Base-by-base conservation (phyloP, 768 basidiomycete genomes). In the Hypholoma fasciculare region DNA sequence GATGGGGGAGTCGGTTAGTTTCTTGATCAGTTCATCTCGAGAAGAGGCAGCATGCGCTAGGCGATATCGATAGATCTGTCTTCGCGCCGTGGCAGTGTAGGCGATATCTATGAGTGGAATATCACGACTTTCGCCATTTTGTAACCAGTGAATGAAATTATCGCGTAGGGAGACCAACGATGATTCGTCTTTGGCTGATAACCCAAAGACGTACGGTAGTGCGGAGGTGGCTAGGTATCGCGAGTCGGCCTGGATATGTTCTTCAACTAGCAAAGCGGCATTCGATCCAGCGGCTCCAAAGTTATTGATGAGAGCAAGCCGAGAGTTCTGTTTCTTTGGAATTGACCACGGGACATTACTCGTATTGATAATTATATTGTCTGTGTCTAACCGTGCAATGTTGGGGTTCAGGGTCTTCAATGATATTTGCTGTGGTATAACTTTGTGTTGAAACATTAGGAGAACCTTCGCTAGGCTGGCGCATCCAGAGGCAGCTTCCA, bases 261-360 rank as follows among this genome's bases (percentile, higher is more conserved):
- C 88, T 61, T 90, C 85, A 2, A 90, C 62, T 7, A 90, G 48
- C 12, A 89, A 63, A 0, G 86, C 82, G 2, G 81, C 78, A 58
- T 90, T 90, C 7, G 88, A 89, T 0, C 89, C 89, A 20, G 88
- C 78, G 0, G 89, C 89, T 17, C 90, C 90, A 62, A 89, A 92
- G 62, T 89, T 91, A 63, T 89, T 90, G 54, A 92, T 72, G 23
- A 90, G 61, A 1, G 86, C 87, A 7, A 84, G 59, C 7, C 87
- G 77, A 12, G 77, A 71, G 30, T 61, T 57, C 5, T 75, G 72
- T 7, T 60, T 62, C 3, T 66, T 65, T 8, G 69, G 64, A n/a
- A 71, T 63, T 8, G 52, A 23, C 88, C 89, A 90, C 2, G 71
- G 62, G 1, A 64, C 57, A 0, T 73, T 61, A 13, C 58, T 52